Conservation (phyloP, 1,139 yeast genomes). For the Diutina rugosa region DNA sequence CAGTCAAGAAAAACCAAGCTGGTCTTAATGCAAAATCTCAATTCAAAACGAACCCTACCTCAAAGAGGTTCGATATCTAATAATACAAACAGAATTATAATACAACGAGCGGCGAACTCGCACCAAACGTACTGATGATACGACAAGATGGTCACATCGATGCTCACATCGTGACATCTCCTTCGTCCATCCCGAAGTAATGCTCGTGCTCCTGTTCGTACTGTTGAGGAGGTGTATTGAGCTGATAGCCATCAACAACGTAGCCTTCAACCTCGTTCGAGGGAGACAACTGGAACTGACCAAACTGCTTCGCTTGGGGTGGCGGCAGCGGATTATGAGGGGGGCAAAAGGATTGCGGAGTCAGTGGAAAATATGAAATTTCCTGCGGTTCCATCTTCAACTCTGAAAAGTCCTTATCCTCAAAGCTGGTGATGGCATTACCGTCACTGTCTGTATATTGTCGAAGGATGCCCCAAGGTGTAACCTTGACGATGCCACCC, state of each 20-base stretch:
- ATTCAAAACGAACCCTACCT: background rate
- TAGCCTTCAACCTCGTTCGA: background rate
- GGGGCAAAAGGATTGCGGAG: constrained; percentile 1
- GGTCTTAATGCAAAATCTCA: too few species aligned
- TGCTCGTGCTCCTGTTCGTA: constrained; percentile 1
- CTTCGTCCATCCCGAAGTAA: constrained; percentile 1
- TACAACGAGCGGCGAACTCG: background rate
- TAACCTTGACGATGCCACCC: constrained; percentile 50
- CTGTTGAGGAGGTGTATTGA: background rate
- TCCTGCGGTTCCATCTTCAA: constrained; percentile 1
- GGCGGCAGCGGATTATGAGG: background rate
- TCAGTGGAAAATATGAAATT: background rate
- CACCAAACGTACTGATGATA: background rate
- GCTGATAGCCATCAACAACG: background rate
- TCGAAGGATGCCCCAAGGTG: constrained; percentile 40
- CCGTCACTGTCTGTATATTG: background rate
- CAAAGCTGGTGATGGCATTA: background rate
- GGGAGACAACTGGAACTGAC: background rate
- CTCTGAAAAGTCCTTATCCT: background rate
- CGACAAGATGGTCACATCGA: background rate
- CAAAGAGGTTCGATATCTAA: background rate
- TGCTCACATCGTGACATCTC: background rate
- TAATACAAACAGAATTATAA: constrained; percentile 1
- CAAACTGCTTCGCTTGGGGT: background rate
- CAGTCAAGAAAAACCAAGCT: too few species aligned